Base-by-base conservation (phyloP, 192 early-diverging fungal genomes). In the Entrophospora sp. region DNA sequence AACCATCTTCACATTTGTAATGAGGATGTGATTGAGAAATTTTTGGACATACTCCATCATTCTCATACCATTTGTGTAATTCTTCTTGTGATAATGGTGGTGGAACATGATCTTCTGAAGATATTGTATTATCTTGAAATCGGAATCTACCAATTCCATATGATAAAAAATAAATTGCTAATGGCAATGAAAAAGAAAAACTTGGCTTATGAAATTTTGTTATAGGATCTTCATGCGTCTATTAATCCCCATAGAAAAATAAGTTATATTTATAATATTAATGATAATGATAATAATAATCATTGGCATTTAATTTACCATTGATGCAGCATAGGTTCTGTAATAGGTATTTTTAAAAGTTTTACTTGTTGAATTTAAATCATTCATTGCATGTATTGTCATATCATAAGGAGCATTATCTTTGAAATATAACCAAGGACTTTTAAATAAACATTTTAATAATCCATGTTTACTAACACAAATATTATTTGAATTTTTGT, bases 351-450 rank as follows among this genome's bases (percentile, higher is more conserved):
- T 61, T 45, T 28, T 7, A 32, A 61, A 61, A 4, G 43, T 61
- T 20, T 25, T 16, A 46, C 60, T 61, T 18, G 18, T 61, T 20
- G 12, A 8, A 45, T 61, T 61, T 16, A 45, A 16, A n/a, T 61
- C 60, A n/a, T 61, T 45, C 60, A 61, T 61, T 14, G 40, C 42
- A 61, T 61, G 60, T 16, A 61, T 45, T 16, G 60, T 44, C 42
- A 61, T 44, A 45, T 61, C 60, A 45, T 61, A 45, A 5, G 60
- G 60, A 30, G 27, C 60, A 20, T 61, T 42, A 32, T 61, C 60
- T 40, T 36, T 18, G 37, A 7, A 40, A 59, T 37, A 20, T 1
- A 59, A 22, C 57, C 57, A 59, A 38, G 57, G 57, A n/a, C 57
- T 59, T 40, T 59, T 40, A 22, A 20, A 37, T 10, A 59, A 59